Evolutionary conservation across 1,284 basidiomycete species (phyloP).

Genomic region (Rhizoctonia solani): DNA sequence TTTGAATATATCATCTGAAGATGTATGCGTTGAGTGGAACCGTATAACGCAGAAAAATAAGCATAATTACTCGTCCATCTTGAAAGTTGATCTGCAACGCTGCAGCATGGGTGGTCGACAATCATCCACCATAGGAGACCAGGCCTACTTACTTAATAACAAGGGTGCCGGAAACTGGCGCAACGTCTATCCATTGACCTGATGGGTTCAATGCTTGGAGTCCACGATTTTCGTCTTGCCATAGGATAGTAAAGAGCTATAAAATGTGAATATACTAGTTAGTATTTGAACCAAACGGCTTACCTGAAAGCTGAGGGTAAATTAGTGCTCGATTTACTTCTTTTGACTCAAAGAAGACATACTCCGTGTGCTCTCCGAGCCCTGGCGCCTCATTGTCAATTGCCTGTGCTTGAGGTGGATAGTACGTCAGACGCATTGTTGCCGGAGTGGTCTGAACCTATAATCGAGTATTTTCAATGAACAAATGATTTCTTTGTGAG

Average conservation of each 20-base stretch:
- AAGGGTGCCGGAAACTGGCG: slow-evolving; percentile 63
- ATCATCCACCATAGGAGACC: background rate
- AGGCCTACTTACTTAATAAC: slow-evolving; percentile 75
- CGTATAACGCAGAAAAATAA: background rate
- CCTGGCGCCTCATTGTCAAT: slow-evolving; percentile 69
- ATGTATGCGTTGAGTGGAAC: slow-evolving; percentile 21
- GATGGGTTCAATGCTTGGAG: slow-evolving; percentile 71
- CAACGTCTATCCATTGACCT: slow-evolving; percentile 68
- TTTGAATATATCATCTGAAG: slow-evolving; percentile 84
- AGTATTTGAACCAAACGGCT: slow-evolving; percentile 37
- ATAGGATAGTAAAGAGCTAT: slow-evolving; percentile 85
- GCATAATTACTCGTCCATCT: slow-evolving; percentile 83
- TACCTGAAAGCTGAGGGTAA: slow-evolving; percentile 39
- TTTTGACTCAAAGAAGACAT: slow-evolving; percentile 40
- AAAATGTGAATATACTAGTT: background rate
- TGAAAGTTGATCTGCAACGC: slow-evolving; percentile 86
- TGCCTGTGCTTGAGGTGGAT: slow-evolving; percentile 72
- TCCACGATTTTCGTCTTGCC: slow-evolving; percentile 51
- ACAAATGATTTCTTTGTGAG: too few relatives aligned
- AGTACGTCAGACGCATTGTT: slow-evolving; percentile 80
- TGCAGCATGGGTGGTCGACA: slow-evolving; percentile 43
- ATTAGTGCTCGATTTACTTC: background rate
- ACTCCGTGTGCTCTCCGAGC: slow-evolving; percentile 81
- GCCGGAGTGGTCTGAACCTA: slow-evolving; percentile 54
- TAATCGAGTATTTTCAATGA: background rate